A percentile compares a stretch with the other conserved stretches of the same genome.
Conservation (phyloP, 441 rosid genomes). For the Arabidopsis lyrata region DNA sequence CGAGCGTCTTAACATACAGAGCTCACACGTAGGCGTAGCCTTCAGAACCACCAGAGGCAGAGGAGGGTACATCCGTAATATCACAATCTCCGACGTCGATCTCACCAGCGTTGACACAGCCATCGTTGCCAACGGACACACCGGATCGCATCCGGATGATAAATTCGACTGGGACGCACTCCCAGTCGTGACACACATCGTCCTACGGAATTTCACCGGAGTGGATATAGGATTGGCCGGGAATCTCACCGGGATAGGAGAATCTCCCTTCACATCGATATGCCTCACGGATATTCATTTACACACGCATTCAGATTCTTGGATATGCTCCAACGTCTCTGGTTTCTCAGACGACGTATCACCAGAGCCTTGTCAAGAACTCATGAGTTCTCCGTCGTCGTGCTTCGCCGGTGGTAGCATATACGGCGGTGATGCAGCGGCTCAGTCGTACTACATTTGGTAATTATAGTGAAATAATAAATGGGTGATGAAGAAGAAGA, state of each 20-base stretch:
- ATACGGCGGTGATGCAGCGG: conserved; percentile 27
- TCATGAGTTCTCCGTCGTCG: conserved; percentile 43
- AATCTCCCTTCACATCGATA: conserved; percentile 72
- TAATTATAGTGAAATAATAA: conserved; percentile 24
- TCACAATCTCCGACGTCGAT: conserved; percentile 57
- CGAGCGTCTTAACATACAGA: conserved; percentile 51
- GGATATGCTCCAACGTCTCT: conserved; percentile 69
- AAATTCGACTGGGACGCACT: conserved; percentile 70
- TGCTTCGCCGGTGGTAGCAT: conserved; percentile 20
- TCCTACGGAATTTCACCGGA: conserved; percentile 62
- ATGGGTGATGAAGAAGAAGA: background rate
- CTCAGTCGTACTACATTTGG: conserved; percentile 35
- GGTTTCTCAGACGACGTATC: conserved; percentile 72
- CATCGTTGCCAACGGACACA: conserved; percentile 60
- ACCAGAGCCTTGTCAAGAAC: conserved; percentile 76
- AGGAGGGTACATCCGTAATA: conserved; percentile 75
- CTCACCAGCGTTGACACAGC: conserved; percentile 52
- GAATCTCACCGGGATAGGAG: conserved; percentile 68
- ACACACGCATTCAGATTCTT: conserved; percentile 49
- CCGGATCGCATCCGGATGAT: conserved; percentile 80
- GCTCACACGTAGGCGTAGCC: conserved; percentile 66
- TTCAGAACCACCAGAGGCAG: conserved; percentile 77
- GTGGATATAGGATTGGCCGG: conserved; percentile 63
- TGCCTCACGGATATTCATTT: conserved; percentile 70
- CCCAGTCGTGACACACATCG: conserved; percentile 57